Evolutionary conservation across 2,329 filamentous ascomycete genomes (phyloP), one percentile per base, ranked within the genome.

Genomic region (Moelleriella libera): DNA sequence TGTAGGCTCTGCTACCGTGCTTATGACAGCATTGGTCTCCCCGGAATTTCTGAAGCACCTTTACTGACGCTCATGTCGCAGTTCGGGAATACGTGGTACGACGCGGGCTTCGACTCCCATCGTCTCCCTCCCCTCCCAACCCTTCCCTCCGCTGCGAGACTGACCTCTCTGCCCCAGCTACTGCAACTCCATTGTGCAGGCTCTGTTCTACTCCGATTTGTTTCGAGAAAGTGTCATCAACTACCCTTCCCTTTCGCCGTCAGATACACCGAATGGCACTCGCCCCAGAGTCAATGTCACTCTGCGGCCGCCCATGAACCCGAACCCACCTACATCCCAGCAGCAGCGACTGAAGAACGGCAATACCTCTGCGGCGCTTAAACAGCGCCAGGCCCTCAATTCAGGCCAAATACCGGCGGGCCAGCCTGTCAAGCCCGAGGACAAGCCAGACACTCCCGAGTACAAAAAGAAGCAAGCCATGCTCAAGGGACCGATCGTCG

Each of bases 401-500:
- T 60, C 71, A 14, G 72, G 74, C 31, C 75, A 78, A 50, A 66
- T 75, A 29, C 68, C 74, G 14, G 72, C 72, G 10, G 72, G 72
- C 39, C 74, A 72, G 32, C 72, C 68, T 49, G 82, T 64, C 3
- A 71, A 88, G 55, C 85, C 87, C 7, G 92, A 97, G 63, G 92
- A 97, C 60, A 95, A 88, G 63, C 86, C 85, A 52, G 89, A 97
- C 59, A 89, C 89, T 1, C 88, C 90, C 1, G 92, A 98, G 66
- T 95, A 92, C 68, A 96, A 96, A 68, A 98, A 98, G 73, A 96
- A 95, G 68, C 82, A 92, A 62, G 89, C 89, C 14, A 81, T 97
- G 71, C 74, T 89, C 50, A 84, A 83, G 42, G 88, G 92, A 0
- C 92, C 92, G 1, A 82, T 96, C 39, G 65, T 97, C 48, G 86